A percentile compares a stretch with the other conserved stretches of the same genome.
These are phyloP conservation scores for Rhynchospora tenuis DNA, from an alignment of 176 grass and related monocot genomes.

Conservation along the genomic window DNA sequence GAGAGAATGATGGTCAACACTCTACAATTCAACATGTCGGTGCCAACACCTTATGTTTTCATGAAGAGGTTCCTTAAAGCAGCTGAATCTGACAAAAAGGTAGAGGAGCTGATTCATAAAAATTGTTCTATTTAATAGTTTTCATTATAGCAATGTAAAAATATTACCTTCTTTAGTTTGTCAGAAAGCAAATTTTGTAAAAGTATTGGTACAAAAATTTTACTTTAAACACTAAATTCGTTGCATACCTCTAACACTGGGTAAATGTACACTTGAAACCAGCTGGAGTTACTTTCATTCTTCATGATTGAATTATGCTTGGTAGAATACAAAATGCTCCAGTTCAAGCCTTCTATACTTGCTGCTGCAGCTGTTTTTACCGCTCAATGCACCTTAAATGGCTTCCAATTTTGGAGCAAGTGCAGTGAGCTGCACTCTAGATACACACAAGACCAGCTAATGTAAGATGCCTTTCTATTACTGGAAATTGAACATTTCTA, in stretches of 20 bases:
- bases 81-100: conserved; percentile 67
- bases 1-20: conserved; percentile 65
- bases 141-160: neutral
- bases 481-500: neutral
- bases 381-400: conserved; percentile 61
- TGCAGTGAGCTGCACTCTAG: conserved; percentile 66
- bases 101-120: conserved; percentile 8
- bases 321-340: conserved; percentile 71
- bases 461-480: conserved; percentile 24
- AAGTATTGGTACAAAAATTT: neutral
- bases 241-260: neutral
- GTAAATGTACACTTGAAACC: neutral
- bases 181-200: neutral
- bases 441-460: conserved; percentile 57
- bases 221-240: neutral
- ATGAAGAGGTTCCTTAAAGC: conserved; percentile 88
- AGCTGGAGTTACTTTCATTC: conserved; percentile 75
- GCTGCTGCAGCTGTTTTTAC: conserved; percentile 71
- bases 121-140: neutral
- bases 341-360: conserved; percentile 60
- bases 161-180: neutral
- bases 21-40: conserved; percentile 71
- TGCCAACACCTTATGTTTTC: conserved; percentile 78
- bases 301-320: conserved; percentile 80
- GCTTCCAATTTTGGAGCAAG: conserved; percentile 57